Base-by-base conservation (phyloP, 257 asterid genomes). In the Lithospermum erythrorhizon region DNA sequence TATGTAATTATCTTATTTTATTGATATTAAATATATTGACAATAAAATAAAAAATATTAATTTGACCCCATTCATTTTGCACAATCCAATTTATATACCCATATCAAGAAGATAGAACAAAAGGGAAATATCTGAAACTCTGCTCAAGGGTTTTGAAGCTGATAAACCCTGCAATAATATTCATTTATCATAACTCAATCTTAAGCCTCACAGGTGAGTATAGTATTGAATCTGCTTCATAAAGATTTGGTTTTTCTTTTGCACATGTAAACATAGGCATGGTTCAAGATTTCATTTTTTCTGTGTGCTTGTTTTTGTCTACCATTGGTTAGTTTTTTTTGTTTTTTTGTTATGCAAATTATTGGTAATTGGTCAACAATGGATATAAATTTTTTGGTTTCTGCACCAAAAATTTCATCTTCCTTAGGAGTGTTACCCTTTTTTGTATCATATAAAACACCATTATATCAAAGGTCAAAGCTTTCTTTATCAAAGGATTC, bases 341-440 rank as follows among this genome's bases (percentile, higher is more conserved):
- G 62, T 69, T 18, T 61, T 53, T 67, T 68, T 52, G 48, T 6
- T 61, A 52, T 21, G 32, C 61, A 73, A 68, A 58, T 56, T 37
- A 32, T 2, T 47, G 61, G 61, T 58, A 75, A 57, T 59, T 53
- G 61, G 55, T 21, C n/a, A 51, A 67, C n/a, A 9, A 85, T 90
- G 96, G 94, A 87, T 61, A 77, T 86, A 64, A 76, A 73, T 54
- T 70, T 82, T 35, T 68, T 83, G 68, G 64, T 76, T 59, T 76
- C 79, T 35, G 63, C 90, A n/a, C 75, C 76, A 25, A 86, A 74
- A 70, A 27, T 76, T 62, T 75, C 82, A 8, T 80, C 89, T 21
- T 71, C 84, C 29, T 55, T 69, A 64, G 77, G 76, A 21, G 72
- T 73, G 53, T 71, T 82, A 27, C 94, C 95, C 3, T 75, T 76